phyloP scores from a whole-genome alignment of 805 yeast genomes.

The Zygoascus ofunaensis region DNA sequence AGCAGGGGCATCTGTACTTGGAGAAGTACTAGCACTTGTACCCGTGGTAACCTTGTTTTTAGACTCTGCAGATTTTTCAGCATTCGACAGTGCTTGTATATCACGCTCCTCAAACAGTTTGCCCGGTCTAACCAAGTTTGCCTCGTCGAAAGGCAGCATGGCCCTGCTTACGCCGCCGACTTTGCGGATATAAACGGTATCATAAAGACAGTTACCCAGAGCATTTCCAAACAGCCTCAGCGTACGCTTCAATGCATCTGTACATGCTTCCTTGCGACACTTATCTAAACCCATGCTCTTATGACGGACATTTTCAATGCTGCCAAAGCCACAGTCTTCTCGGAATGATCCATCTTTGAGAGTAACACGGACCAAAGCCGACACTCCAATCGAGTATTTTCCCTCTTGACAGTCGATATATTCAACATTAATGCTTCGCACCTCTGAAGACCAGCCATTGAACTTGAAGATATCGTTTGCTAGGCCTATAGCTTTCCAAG shows the following conservation, averaged over 20 bases:
- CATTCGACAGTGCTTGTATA: constrained; percentile 3
- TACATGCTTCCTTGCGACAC: constrained; percentile 77
- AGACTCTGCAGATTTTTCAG: background rate
- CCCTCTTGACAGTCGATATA: constrained; percentile 27
- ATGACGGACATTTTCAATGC: constrained; percentile 40
- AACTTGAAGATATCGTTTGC: constrained; percentile 75
- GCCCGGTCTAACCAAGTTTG: background rate
- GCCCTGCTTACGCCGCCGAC: constrained; percentile 8
- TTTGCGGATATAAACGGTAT: constrained; percentile 20
- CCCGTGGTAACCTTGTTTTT: background rate
- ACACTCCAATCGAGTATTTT: constrained; percentile 16
- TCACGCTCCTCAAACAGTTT: background rate
- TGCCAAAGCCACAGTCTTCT: constrained; percentile 71
- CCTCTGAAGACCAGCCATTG: constrained; percentile 68
- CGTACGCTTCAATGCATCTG: constrained; percentile 73
- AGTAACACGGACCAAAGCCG: constrained; percentile 50
- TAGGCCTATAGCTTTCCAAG: constrained; percentile 59
- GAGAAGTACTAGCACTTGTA: background rate
- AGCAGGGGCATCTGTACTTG: background rate
- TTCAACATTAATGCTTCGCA: constrained; percentile 49
- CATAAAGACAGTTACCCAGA: constrained; percentile 42
- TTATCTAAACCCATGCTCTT: constrained; percentile 70
- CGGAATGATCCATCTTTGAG: constrained; percentile 75
- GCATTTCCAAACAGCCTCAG: constrained; percentile 73
- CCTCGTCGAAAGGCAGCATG: background rate